Conservation (phyloP, 345 rosid species). For the Eucalyptus erythrocorys region DNA sequence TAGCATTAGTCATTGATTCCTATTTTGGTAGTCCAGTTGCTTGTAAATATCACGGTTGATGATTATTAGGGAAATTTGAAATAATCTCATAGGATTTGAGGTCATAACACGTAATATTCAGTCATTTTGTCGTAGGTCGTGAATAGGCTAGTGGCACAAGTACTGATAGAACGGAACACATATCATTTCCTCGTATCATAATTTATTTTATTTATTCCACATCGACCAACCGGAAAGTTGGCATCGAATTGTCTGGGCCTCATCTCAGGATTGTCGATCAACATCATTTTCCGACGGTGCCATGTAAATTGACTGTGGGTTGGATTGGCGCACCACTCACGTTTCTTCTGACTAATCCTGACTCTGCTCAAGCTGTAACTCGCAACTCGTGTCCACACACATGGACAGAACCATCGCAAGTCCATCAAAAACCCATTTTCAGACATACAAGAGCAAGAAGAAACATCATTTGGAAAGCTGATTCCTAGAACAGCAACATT, state of each 20-base stretch:
- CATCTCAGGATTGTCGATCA: not conserved
- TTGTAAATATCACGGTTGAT: not conserved
- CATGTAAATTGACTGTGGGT: not conserved
- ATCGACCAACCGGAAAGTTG: not conserved
- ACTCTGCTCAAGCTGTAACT: not conserved
- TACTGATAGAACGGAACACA: not conserved
- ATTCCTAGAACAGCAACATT: too few relatives aligned
- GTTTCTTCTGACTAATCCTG: not conserved
- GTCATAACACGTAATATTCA: not conserved
- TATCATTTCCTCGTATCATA: not conserved
- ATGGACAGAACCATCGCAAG: not conserved
- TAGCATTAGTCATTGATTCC: not conserved
- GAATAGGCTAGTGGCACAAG: not conserved
- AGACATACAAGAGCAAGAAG: not conserved
- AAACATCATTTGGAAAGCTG: not conserved
- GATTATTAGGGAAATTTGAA: not conserved
- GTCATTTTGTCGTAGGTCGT: not conserved
- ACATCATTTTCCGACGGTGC: not conserved
- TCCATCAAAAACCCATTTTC: not conserved
- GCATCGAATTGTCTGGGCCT: not conserved
- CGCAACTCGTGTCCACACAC: not conserved
- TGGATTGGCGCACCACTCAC: not conserved
- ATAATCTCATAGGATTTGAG: not conserved
- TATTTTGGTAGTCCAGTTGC: not conserved
- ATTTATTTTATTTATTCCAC: not conserved